These are phyloP conservation scores for Citrus inodora DNA, from an alignment of 345 rosid genomes.

Conservation along the genomic window DNA sequence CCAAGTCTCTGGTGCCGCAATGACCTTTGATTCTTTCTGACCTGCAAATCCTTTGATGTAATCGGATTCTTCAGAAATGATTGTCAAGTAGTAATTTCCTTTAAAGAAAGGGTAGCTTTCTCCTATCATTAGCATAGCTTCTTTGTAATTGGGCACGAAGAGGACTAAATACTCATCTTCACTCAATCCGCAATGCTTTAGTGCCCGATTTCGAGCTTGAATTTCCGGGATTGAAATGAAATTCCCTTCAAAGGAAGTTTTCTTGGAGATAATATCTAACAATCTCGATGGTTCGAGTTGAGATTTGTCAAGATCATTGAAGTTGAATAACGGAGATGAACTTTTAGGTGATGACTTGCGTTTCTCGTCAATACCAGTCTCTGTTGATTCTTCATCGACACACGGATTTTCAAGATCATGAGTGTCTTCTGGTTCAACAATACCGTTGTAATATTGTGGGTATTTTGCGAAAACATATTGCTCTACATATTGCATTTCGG, in stretches of 20 bases:
- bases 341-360: slow-evolving; percentile 34
- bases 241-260: slow-evolving; percentile 47
- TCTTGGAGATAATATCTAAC: slow-evolving; percentile 47
- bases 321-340: slow-evolving; percentile 37
- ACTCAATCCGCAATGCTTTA: slow-evolving; percentile 47
- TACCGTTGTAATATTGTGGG: slow-evolving; percentile 54
- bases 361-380: slow-evolving; percentile 27
- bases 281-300: slow-evolving; percentile 50
- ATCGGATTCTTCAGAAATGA: slow-evolving; percentile 43
- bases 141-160: slow-evolving; percentile 45
- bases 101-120: slow-evolving; percentile 63
- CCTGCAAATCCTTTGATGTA: slow-evolving; percentile 36
- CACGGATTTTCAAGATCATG: slow-evolving; percentile 27
- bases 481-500: slow-evolving; percentile 59
- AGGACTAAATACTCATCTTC: slow-evolving; percentile 58
- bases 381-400: slow-evolving; percentile 38
- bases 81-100: slow-evolving; percentile 60
- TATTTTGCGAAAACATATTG: slow-evolving; percentile 67
- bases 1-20: slow-evolving; percentile 59
- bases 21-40: slow-evolving; percentile 46
- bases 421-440: slow-evolving; percentile 30
- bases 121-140: slow-evolving; percentile 52
- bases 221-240: slow-evolving; percentile 68
- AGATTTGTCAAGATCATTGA: slow-evolving; percentile 42
- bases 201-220: slow-evolving; percentile 49